Conservation (phyloP, 257 asterid genomes). For the Lantana camara region DNA sequence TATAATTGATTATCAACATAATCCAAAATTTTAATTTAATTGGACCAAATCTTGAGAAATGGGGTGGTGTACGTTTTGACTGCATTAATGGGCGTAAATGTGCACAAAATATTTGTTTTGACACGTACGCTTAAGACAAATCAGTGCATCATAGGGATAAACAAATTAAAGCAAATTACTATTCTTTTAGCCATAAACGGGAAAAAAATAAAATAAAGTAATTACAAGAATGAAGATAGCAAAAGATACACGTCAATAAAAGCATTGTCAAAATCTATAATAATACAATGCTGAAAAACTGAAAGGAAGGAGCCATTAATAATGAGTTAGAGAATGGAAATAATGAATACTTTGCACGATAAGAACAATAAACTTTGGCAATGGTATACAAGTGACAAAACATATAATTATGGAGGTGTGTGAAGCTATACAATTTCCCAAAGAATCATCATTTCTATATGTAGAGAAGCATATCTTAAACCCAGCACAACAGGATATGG, state of each 20-base stretch:
- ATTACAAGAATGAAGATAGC: constrained; percentile 5
- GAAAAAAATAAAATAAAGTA: neutral
- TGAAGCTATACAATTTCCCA: constrained; percentile 22
- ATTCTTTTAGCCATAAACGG: neutral
- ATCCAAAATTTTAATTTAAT: neutral
- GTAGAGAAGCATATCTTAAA: constrained; percentile 31
- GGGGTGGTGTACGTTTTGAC: neutral
- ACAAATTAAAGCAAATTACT: neutral
- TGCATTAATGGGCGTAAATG: neutral
- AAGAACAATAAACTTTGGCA: constrained; percentile 11
- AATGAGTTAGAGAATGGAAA: constrained; percentile 29
- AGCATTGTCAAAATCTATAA: constrained; percentile 25
- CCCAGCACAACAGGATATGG: constrained; percentile 49
- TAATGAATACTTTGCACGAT: constrained; percentile 37
- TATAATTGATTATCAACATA: neutral
- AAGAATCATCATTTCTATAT: constrained; percentile 14
- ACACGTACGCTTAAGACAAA: neutral
- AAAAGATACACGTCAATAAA: constrained; percentile 4
- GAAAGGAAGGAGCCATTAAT: neutral
- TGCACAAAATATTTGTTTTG: neutral
- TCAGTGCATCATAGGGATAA: neutral
- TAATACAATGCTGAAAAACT: constrained; percentile 35
- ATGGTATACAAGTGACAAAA: constrained; percentile 32
- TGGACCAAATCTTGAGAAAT: neutral
- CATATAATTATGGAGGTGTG: constrained; percentile 35